Conservation (phyloP, 2,329 filamentous ascomycete species). For the Penicillium sp. region DNA sequence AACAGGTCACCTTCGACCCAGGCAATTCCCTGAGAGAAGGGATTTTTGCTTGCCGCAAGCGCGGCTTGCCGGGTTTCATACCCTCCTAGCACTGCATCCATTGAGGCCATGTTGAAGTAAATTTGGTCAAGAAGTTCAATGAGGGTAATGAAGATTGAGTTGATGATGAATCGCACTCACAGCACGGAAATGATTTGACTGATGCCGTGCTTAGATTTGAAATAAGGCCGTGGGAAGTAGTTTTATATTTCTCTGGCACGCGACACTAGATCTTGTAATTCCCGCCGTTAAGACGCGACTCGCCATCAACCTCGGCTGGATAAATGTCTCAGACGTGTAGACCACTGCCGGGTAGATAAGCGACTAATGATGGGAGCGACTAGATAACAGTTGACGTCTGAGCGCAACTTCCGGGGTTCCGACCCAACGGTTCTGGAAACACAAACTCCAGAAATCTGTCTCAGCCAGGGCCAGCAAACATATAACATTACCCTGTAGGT, state of each 20-base stretch:
- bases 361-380: neutral
- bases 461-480: neutral
- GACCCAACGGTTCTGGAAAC: neutral
- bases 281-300: neutral
- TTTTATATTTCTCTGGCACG: neutral
- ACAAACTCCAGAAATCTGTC: neutral
- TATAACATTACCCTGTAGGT: no score
- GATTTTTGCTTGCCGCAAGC: conserved; percentile 41
- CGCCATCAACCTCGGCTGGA: neutral
- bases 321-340: neutral
- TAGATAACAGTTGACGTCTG: neutral
- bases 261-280: neutral
- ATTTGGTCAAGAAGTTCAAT: neutral
- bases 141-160: neutral
- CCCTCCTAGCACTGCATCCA: neutral
- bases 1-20: conserved; percentile 50
- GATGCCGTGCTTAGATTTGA: neutral
- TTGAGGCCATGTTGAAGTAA: neutral
- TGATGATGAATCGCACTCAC: neutral
- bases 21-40: conserved; percentile 50
- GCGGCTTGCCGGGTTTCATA: conserved; percentile 37
- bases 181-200: neutral
- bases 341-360: neutral
- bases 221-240: neutral
- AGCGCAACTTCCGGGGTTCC: neutral